Evolutionary conservation across 257 asterid genomes (phyloP).

Genomic region (Echium plantagineum): DNA sequence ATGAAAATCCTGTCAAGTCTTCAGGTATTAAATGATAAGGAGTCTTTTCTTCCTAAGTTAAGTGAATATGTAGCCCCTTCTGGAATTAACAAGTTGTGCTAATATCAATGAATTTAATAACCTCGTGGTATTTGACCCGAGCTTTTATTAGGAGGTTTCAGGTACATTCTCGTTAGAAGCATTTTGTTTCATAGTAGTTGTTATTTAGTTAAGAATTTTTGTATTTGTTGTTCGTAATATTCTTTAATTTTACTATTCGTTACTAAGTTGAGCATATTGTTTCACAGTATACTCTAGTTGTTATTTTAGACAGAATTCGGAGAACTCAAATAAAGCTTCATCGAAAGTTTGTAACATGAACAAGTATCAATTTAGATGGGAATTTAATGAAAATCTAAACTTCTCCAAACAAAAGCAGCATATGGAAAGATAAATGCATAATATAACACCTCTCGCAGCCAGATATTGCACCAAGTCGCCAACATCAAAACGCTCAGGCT

Average conservation of each 20-base stretch:
- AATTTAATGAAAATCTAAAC: too few relatives aligned
- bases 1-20: constrained; percentile 49
- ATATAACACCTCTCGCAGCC: background rate
- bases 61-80: constrained; percentile 44
- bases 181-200: too few relatives aligned
- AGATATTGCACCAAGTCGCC: background rate
- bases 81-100: constrained; percentile 59
- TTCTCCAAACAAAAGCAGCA: background rate
- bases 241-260: too few relatives aligned
- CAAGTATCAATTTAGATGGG: background rate
- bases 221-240: too few relatives aligned
- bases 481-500: constrained; percentile 3
- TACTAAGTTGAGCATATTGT: too few relatives aligned
- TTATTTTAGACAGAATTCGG: too few relatives aligned
- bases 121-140: too few relatives aligned
- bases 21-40: constrained; percentile 53
- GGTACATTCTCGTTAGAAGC: too few relatives aligned
- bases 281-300: too few relatives aligned
- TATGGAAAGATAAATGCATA: background rate
- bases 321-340: background rate
- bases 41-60: constrained; percentile 61
- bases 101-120: too few relatives aligned
- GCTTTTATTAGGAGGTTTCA: too few relatives aligned
- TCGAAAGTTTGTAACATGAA: background rate
- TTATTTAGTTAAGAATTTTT: too few relatives aligned